Conservation (phyloP, 2,329 filamentous ascomycete genomes). For the Neurospora sp. region DNA sequence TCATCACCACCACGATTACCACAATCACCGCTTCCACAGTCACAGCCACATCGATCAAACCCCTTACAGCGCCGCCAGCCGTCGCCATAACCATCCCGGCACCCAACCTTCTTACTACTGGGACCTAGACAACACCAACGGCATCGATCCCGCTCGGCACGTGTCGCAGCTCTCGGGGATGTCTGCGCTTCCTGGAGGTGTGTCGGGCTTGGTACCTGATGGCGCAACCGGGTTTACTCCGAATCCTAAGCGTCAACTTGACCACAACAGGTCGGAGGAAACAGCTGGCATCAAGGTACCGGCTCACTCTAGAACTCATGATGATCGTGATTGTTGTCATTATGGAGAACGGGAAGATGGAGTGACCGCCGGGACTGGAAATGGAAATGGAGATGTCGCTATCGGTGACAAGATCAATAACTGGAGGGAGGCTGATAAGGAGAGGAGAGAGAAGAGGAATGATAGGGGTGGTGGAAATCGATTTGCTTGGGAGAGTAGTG, state of each 20-base stretch:
- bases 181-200: not conserved
- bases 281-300: not conserved
- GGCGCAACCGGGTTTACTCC: not conserved
- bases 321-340: not conserved
- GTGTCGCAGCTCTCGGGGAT: not conserved
- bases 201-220: not conserved
- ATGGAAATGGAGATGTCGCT: not conserved
- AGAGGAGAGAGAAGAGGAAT: slow-evolving; percentile 1
- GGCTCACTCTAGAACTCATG: not conserved
- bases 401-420: not conserved
- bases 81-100: not conserved
- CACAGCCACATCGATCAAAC: not conserved
- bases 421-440: not conserved
- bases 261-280: not conserved
- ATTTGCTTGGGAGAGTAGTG: not conserved
- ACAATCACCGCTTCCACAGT: not conserved
- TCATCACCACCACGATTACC: not conserved
- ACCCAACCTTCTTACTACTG: not conserved
- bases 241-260: not conserved
- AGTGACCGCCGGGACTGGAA: not conserved
- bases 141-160: not conserved
- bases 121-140: not conserved
- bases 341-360: not conserved
- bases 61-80: not conserved
- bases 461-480: not conserved